Percentiles rank a stretch among this genome's conserved stretches.
Evolutionary conservation across 495 filamentous ascomycete species (phyloP).

Genomic region (Ascodesmis nigricans): DNA sequence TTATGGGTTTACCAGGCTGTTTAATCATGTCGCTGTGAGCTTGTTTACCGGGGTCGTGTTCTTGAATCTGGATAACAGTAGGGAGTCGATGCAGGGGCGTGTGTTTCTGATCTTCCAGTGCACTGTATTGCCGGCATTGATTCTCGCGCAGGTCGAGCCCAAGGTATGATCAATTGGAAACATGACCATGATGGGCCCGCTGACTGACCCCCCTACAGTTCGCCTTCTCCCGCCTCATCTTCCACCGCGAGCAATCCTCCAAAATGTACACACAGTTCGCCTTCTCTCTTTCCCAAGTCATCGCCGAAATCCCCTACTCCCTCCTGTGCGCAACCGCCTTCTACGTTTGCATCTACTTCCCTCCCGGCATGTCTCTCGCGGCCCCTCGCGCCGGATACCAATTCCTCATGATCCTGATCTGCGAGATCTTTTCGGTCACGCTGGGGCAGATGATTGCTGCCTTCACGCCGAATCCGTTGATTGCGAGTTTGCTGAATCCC

Average conservation of each 20-base stretch:
- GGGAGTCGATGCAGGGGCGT: slow-evolving; percentile 48
- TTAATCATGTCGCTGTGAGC: slow-evolving; percentile 50
- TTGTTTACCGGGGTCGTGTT: slow-evolving; percentile 54
- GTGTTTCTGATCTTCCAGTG: slow-evolving; percentile 72
- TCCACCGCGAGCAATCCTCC: slow-evolving; percentile 54
- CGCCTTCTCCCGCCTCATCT: slow-evolving; percentile 50
- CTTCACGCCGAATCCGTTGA: slow-evolving; percentile 45
- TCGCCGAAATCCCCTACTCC: slow-evolving; percentile 57
- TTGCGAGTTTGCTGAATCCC: slow-evolving; percentile 51
- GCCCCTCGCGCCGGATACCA: slow-evolving; percentile 49
- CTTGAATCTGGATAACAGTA: slow-evolving; percentile 43
- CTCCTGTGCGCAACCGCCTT: slow-evolving; percentile 51
- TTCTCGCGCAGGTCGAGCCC: slow-evolving; percentile 56
- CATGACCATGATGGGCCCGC: too few relatives aligned
- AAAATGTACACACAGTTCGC: slow-evolving; percentile 59
- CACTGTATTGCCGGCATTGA: slow-evolving; percentile 51
- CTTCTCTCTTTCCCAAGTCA: slow-evolving; percentile 45
- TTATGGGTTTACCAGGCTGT: slow-evolving; percentile 56
- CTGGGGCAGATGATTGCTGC: slow-evolving; percentile 47
- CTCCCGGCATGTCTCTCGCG: slow-evolving; percentile 36
- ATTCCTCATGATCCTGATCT: slow-evolving; percentile 60
- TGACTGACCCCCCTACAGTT: too few relatives aligned
- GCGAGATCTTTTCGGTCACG: slow-evolving; percentile 54
- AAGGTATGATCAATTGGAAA: too few relatives aligned
- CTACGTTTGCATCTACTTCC: slow-evolving; percentile 56